Base-by-base conservation (phyloP, 2,329 filamentous ascomycete species). In the Verticillium longisporum region DNA sequence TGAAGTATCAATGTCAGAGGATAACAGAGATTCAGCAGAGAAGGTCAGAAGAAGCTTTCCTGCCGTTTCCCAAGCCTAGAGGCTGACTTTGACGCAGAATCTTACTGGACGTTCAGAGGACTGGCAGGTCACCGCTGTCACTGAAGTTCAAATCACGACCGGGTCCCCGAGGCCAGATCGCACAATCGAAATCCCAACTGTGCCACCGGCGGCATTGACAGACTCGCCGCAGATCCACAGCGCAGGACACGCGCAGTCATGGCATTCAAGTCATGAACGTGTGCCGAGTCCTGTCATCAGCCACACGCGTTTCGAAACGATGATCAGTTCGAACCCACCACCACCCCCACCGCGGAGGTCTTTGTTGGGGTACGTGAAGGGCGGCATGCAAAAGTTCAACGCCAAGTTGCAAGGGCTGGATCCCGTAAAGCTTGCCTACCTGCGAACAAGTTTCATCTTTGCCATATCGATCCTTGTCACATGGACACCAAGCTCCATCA, bases 401-500 rank as follows among this genome's bases (percentile, higher is more conserved):
- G 61, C 64, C 56, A 72, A 72, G 62, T 73, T 82, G 50, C 69
- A 68, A 60, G 70, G 75, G 67, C 73, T 80, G 65, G 84, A 87
- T 70, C 82, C 83, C 1, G 77, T 87, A 65, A 87, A 87, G 74
- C 74, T 84, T 4, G 83, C 83, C 10, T 86, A 87, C 67, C 75
- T 87, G 54, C 79, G 83, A 14, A 86, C 84, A 7, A 85, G 82
- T 32, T 84, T 86, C 67, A 79, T 87, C 11, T 86, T 86, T 66
- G 82, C 83, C 56, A 77, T 86, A 61, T 85, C 82, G 56, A 83
- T 87, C 32, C 74, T 86, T 37, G 81, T 86, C 53, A 86, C 84
- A 3, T 87, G 84, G 83, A 85, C 83, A 4, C 84, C 84, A 6
- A 89, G 87, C 66, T 90, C 86, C 62, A 80, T 90, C 69, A 94